phyloP scores from a whole-genome alignment of 371 early-diverging fungal genomes.

The Rhizopus arrhizus region DNA sequence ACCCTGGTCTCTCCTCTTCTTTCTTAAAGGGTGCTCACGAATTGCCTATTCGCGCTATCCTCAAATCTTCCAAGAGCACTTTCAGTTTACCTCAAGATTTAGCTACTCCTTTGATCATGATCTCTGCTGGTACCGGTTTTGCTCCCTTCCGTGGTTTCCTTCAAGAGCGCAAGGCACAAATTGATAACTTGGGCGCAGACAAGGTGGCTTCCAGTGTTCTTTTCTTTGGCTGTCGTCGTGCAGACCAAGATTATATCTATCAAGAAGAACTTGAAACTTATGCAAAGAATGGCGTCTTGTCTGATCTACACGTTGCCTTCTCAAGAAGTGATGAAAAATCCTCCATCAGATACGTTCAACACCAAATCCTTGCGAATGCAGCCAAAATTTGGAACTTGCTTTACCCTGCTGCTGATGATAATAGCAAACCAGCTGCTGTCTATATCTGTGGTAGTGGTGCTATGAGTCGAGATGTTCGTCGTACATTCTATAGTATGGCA shows the following conservation, averaged over 20 bases:
- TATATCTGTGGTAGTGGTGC: slow-evolving; percentile 50
- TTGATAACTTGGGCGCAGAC: slow-evolving; percentile 22
- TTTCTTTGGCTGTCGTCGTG: slow-evolving; percentile 84
- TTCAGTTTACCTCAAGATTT: slow-evolving; percentile 45
- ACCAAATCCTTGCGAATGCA: slow-evolving; percentile 44
- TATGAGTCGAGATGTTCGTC: slow-evolving; percentile 53
- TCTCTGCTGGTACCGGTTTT: slow-evolving; percentile 80
- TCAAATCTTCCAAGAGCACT: slow-evolving; percentile 49
- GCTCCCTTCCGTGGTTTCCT: slow-evolving; percentile 90
- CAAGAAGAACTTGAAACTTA: slow-evolving; percentile 63
- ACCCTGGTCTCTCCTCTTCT: slow-evolving; percentile 47
- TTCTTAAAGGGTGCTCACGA: slow-evolving; percentile 26
- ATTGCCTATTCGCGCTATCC: slow-evolving; percentile 27
- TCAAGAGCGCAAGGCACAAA: slow-evolving; percentile 41
- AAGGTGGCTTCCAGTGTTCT: slow-evolving; percentile 43
- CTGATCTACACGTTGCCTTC: slow-evolving; percentile 67
- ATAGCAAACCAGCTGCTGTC: slow-evolving; percentile 28
- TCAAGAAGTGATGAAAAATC: slow-evolving; percentile 52
- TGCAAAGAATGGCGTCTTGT: slow-evolving; percentile 52
- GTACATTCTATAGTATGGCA: slow-evolving; percentile 38
- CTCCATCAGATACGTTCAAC: slow-evolving; percentile 48
- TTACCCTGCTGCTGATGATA: slow-evolving; percentile 18
- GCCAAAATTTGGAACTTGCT: slow-evolving; percentile 35
- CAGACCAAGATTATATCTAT: slow-evolving; percentile 74
- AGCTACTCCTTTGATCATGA: slow-evolving; percentile 55